phyloP scores from a whole-genome alignment of 345 rosid genomes.

The Balakata baccata region DNA sequence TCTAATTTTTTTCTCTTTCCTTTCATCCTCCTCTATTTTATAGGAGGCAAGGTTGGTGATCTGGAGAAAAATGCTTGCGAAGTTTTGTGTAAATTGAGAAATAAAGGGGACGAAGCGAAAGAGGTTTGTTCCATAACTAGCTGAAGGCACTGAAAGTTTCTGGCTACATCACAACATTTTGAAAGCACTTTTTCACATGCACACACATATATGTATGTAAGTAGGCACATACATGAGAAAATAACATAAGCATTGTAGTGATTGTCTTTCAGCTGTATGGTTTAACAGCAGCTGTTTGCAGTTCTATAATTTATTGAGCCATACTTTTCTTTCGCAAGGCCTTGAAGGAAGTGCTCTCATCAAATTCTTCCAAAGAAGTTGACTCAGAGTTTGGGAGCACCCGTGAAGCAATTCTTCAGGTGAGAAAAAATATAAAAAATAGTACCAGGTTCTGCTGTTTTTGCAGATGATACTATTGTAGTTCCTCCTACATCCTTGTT shows the following conservation, averaged over 20 bases:
- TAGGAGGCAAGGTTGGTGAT: slow-evolving; percentile 47
- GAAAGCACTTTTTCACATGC: background rate
- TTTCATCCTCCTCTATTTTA: slow-evolving; percentile 11
- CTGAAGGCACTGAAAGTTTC: slow-evolving; percentile 1
- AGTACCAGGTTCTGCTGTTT: background rate
- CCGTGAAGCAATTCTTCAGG: slow-evolving; percentile 78
- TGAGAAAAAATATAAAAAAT: slow-evolving; percentile 20
- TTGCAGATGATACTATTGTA: background rate
- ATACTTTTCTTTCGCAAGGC: slow-evolving; percentile 36
- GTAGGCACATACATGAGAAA: background rate
- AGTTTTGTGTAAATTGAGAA: slow-evolving; percentile 65
- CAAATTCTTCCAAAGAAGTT: slow-evolving; percentile 37
- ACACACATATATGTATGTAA: background rate
- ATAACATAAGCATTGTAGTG: background rate
- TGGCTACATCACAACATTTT: background rate
- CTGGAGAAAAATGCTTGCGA: slow-evolving; percentile 64
- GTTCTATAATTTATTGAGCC: slow-evolving; percentile 21
- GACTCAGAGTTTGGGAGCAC: slow-evolving; percentile 61
- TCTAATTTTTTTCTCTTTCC: slow-evolving; percentile 1
- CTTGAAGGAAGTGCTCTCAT: slow-evolving; percentile 54
- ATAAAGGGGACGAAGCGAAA: slow-evolving; percentile 59
- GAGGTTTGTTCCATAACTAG: slow-evolving; percentile 42
- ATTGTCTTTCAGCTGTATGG: slow-evolving; percentile 11
- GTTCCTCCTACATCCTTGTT: background rate
- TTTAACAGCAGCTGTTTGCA: background rate